A percentile compares a stretch with the other conserved stretches of the same genome.
Conservation (phyloP, 805 yeast species). For the Candida yuanshanica region DNA sequence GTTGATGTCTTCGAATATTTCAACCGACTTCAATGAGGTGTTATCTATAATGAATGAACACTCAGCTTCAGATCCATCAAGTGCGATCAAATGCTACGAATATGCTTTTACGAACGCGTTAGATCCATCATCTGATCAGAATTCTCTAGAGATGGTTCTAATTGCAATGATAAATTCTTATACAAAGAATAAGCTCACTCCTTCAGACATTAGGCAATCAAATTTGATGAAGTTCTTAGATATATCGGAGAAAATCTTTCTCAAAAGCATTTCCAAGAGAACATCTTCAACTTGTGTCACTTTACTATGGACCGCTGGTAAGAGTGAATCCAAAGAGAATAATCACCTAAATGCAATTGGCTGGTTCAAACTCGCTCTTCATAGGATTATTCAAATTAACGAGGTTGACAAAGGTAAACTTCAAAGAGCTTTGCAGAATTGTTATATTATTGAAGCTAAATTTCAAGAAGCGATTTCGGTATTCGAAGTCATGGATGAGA, state of each 20-base stretch:
- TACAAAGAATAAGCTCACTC: slow-evolving; percentile 22
- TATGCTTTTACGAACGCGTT: slow-evolving; percentile 30
- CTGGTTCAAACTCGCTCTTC: slow-evolving; percentile 25
- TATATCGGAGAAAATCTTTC: slow-evolving; percentile 24
- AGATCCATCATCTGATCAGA: slow-evolving; percentile 22
- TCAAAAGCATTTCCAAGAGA: slow-evolving; percentile 22
- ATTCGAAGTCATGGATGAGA: slow-evolving; percentile 21
- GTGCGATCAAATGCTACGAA: slow-evolving; percentile 29
- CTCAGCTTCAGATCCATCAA: slow-evolving; percentile 18
- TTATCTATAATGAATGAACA: slow-evolving; percentile 26
- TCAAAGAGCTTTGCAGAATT: slow-evolving; percentile 30
- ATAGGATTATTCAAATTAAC: slow-evolving; percentile 20
- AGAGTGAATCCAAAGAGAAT: slow-evolving; percentile 23
- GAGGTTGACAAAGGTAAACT: slow-evolving; percentile 31
- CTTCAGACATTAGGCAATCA: slow-evolving; percentile 17
- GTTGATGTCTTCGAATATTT: slow-evolving; percentile 26
- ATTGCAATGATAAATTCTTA: slow-evolving; percentile 26
- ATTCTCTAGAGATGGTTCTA: slow-evolving; percentile 17
- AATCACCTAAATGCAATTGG: slow-evolving; percentile 17
- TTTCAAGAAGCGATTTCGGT: slow-evolving; percentile 17
- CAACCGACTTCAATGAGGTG: slow-evolving; percentile 18
- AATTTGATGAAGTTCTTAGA: slow-evolving; percentile 22
- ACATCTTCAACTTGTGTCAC: slow-evolving; percentile 29
- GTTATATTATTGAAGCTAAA: slow-evolving; percentile 22
- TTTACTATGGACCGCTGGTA: slow-evolving; percentile 35